These are phyloP conservation scores for Pseudodiploospora longispora DNA, from an alignment of 2,329 filamentous ascomycete genomes.

Conservation along the genomic window DNA sequence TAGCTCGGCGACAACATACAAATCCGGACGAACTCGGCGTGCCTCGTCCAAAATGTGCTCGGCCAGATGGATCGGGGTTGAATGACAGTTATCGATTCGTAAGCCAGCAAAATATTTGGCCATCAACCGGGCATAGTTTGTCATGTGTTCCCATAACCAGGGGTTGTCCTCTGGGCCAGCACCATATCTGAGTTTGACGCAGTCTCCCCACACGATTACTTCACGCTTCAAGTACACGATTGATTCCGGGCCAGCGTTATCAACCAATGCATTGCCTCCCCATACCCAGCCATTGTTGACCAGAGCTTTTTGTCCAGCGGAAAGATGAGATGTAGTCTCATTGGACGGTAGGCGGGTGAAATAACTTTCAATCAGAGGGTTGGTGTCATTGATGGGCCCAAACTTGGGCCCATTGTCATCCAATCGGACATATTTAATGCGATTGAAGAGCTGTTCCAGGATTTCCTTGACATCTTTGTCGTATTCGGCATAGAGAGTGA, in stretches of 20 bases:
- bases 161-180: slow-evolving; percentile 73
- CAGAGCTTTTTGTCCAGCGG: slow-evolving; percentile 67
- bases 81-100: slow-evolving; percentile 97
- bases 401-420: slow-evolving; percentile 84
- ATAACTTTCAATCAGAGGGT: slow-evolving; percentile 85
- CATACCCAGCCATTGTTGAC: slow-evolving; percentile 99
- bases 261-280: slow-evolving; percentile 88
- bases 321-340: slow-evolving; percentile 67
- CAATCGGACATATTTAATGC: slow-evolving; percentile 90
- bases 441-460: slow-evolving; percentile 84
- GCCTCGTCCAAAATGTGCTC: slow-evolving; percentile 93
- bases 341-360: slow-evolving; percentile 85
- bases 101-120: slow-evolving; percentile 94
- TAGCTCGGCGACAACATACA: slow-evolving; percentile 89
- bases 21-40: slow-evolving; percentile 74
- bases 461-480: slow-evolving; percentile 76
- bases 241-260: slow-evolving; percentile 85
- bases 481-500: slow-evolving; percentile 87
- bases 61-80: slow-evolving; percentile 87
- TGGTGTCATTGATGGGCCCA: slow-evolving; percentile 67
- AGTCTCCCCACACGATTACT: slow-evolving; percentile 97
- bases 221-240: slow-evolving; percentile 91
- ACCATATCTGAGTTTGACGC: slow-evolving; percentile 93
- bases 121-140: slow-evolving; percentile 80
- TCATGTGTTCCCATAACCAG: slow-evolving; percentile 94